A percentile compares a stretch with the other conserved stretches of the same genome.
Conservation (phyloP, 2,329 filamentous ascomycete species). For the Pseudogymnoascus verrucosus region DNA sequence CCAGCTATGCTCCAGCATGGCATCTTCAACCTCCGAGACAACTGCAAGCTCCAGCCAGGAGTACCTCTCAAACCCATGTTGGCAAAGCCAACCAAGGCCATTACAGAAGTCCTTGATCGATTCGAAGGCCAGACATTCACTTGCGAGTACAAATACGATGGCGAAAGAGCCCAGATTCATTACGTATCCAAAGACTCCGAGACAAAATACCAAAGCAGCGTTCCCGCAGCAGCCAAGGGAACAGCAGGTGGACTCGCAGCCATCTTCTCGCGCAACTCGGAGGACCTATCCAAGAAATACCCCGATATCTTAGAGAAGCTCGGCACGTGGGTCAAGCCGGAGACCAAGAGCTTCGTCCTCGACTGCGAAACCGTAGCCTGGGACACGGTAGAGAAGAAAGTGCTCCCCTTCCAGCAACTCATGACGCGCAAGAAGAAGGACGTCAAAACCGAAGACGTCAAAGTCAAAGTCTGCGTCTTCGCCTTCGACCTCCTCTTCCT, state of each 20-base stretch:
- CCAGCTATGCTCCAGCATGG: conserved; percentile 82
- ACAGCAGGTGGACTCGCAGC: conserved; percentile 60
- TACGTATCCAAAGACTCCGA: conserved; percentile 79
- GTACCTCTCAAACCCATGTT: conserved; percentile 97
- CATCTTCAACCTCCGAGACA: conserved; percentile 70
- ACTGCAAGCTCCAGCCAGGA: conserved; percentile 86
- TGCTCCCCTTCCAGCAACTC: conserved; percentile 91
- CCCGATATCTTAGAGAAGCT: conserved; percentile 89
- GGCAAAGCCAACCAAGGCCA: conserved; percentile 95
- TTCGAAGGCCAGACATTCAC: conserved; percentile 95
- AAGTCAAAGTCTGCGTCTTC: conserved; percentile 94
- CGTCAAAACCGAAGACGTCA: conserved; percentile 89
- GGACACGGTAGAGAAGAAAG: conserved; percentile 92
- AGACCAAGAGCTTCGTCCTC: conserved; percentile 91
- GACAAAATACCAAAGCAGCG: conserved; percentile 57
- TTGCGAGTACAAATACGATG: conserved; percentile 98
- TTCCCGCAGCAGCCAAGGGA: conserved; percentile 51
- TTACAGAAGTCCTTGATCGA: conserved; percentile 92
- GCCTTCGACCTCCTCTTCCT: conserved; percentile 92
- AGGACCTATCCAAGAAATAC: conserved; percentile 95
- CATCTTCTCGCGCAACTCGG: conserved; percentile 95
- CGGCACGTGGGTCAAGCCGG: conserved; percentile 78
- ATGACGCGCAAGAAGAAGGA: conserved; percentile 99
- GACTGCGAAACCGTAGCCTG: conserved; percentile 97
- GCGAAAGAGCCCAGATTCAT: conserved; percentile 96